Evolutionary conservation across 345 rosid species (phyloP).

Genomic region (Brassica nigra): DNA sequence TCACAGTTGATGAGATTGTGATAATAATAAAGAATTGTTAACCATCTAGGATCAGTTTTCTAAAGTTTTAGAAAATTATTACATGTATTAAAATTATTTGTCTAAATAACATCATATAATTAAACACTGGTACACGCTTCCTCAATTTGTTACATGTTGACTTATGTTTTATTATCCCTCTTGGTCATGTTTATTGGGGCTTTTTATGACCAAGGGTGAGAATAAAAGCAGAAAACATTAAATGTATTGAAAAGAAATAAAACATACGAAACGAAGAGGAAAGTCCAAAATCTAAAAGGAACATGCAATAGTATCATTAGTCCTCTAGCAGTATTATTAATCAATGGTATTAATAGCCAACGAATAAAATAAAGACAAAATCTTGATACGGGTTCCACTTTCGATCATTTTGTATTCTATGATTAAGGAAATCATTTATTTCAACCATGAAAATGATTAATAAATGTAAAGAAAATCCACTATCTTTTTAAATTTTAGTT

Average conservation of each 20-base stretch:
- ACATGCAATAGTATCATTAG: slow-evolving; percentile 10
- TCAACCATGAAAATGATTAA: slow-evolving; percentile 24
- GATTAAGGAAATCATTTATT: slow-evolving; percentile 17
- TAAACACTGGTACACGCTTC: background rate
- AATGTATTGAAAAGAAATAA: background rate
- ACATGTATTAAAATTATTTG: background rate
- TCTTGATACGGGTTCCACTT: slow-evolving; percentile 37
- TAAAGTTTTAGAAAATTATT: too few relatives aligned
- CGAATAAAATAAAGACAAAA: slow-evolving; percentile 23
- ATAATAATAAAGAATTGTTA: too few relatives aligned
- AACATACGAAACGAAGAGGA: background rate
- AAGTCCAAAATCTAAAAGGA: background rate
- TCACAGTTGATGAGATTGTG: too few relatives aligned
- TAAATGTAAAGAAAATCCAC: slow-evolving; percentile 27
- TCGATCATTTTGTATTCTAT: slow-evolving; percentile 7
- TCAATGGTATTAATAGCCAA: background rate
- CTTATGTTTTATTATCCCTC: background rate
- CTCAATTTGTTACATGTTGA: background rate
- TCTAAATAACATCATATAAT: background rate
- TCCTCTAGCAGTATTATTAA: background rate
- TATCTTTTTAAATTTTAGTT: slow-evolving; percentile 18
- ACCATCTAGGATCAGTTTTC: background rate
- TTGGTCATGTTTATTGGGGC: background rate
- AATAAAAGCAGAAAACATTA: background rate
- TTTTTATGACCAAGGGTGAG: background rate